Conservation (phyloP, 768 basidiomycete genomes). For the Antrodiella citrinella region DNA sequence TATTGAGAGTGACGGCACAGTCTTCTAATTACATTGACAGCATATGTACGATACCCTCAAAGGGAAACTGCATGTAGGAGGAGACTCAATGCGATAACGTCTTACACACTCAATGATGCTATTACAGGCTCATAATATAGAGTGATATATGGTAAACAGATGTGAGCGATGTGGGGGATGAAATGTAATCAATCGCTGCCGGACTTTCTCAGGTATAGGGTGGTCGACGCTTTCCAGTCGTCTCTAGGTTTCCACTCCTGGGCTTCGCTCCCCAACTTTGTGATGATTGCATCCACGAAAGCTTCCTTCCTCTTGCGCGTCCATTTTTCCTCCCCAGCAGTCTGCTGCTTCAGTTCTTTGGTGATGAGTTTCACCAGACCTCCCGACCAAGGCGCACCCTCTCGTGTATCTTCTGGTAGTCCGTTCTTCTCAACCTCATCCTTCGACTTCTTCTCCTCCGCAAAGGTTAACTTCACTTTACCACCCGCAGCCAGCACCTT, state of each 20-base stretch:
- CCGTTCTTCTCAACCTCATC: background rate
- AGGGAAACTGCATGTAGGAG: background rate
- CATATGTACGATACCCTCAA: background rate
- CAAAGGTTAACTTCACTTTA: background rate
- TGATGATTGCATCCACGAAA: background rate
- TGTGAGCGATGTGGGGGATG: no score
- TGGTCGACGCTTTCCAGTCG: background rate
- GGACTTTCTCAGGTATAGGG: background rate
- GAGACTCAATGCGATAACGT: background rate
- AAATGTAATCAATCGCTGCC: no score
- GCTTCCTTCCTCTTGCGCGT: background rate
- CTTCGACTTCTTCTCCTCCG: background rate
- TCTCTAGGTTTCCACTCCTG: background rate
- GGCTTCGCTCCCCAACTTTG: background rate
- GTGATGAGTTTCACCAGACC: background rate
- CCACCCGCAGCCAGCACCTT: background rate
- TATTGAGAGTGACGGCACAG: slow-evolving; percentile 78
- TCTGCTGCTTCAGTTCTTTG: background rate
- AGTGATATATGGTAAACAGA: no score
- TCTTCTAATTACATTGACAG: slow-evolving; percentile 48
- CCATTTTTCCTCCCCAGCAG: no score
- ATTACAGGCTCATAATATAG: no score
- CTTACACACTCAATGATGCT: background rate
- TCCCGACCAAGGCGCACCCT: background rate
- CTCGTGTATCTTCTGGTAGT: background rate